Conservation (phyloP, 768 basidiomycete species). For the Lyophyllum shimeji region DNA sequence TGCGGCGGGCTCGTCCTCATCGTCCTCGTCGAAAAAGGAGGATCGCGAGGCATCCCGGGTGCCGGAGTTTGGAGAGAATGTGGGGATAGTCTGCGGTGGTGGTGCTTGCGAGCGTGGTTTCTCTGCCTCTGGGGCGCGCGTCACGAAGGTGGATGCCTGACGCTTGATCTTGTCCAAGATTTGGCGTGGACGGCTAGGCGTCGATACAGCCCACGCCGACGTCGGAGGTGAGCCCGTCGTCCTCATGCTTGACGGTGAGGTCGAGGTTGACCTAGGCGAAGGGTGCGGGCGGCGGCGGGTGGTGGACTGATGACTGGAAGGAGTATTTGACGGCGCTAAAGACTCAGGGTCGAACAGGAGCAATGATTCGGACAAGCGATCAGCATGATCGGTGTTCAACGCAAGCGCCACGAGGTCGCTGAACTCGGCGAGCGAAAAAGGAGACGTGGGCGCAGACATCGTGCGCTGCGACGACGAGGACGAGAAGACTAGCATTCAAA, state of each 20-base stretch:
- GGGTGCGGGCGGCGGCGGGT: not conserved
- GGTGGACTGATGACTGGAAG: not conserved
- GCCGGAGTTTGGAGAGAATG: constrained; percentile 9
- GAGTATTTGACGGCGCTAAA: constrained; percentile 3
- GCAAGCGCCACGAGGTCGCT: constrained; percentile 21
- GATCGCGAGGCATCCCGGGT: not conserved
- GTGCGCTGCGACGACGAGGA: constrained; percentile 1
- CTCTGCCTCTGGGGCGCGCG: constrained; percentile 5
- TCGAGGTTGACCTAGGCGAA: not conserved
- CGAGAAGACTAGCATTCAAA: not conserved
- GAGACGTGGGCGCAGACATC: constrained; percentile 6
- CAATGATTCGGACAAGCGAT: constrained; percentile 19
- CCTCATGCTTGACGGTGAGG: constrained; percentile 2
- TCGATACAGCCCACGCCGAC: not conserved
- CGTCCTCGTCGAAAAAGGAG: constrained; percentile 11
- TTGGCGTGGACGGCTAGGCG: constrained; percentile 15
- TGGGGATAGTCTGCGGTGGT: constrained; percentile 7
- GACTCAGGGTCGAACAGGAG: constrained; percentile 18
- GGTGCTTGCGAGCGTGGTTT: constrained; percentile 5
- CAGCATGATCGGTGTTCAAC: constrained; percentile 12
- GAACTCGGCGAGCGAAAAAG: constrained; percentile 21
- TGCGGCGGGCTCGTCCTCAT: not conserved
- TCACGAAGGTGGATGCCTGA: constrained; percentile 18
- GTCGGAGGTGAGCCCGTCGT: not conserved
- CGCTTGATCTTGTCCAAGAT: constrained; percentile 19